phyloP scores from a whole-genome alignment of 495 filamentous ascomycete genomes.

The Aspergillus cristatus region DNA sequence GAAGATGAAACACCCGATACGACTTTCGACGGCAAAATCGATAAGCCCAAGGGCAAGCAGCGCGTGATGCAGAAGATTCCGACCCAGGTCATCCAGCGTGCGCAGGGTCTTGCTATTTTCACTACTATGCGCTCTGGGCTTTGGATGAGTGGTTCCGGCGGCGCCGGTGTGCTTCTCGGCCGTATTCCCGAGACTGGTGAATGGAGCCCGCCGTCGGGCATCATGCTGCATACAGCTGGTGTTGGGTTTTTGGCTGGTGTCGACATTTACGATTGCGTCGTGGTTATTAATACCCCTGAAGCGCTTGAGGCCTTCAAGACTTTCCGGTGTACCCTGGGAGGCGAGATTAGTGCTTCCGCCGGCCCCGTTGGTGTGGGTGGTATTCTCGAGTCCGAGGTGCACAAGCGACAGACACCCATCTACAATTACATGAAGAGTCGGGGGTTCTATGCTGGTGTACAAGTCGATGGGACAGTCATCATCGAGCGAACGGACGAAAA shows the following conservation, averaged over 20 bases:
- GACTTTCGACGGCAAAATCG: conserved; percentile 26
- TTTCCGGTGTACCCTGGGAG: conserved; percentile 66
- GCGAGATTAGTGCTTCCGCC: conserved; percentile 65
- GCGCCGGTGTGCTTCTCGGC: conserved; percentile 69
- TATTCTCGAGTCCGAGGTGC: conserved; percentile 62
- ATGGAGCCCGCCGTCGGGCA: conserved; percentile 84
- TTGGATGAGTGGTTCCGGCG: conserved; percentile 80
- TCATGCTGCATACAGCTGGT: conserved; percentile 77
- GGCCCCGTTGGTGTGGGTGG: conserved; percentile 73
- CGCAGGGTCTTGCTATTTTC: conserved; percentile 83
- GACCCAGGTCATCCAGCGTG: conserved; percentile 67
- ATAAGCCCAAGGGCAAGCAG: conserved; percentile 56
- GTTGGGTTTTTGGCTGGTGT: conserved; percentile 84
- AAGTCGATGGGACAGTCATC: conserved; percentile 74
- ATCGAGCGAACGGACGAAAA: conserved; percentile 85
- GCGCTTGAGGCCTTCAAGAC: conserved; percentile 75
- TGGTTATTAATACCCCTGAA: conserved; percentile 77
- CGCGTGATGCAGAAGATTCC: conserved; percentile 77
- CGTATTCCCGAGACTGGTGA: conserved; percentile 66
- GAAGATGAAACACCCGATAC: conserved; percentile 21
- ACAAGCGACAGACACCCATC: conserved; percentile 62
- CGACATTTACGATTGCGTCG: conserved; percentile 87
- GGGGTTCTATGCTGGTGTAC: conserved; percentile 74
- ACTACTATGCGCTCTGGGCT: conserved; percentile 88
- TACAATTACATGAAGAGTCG: conserved; percentile 85